Conservation (phyloP, 306 rosid genomes). For the Prunus padus region DNA sequence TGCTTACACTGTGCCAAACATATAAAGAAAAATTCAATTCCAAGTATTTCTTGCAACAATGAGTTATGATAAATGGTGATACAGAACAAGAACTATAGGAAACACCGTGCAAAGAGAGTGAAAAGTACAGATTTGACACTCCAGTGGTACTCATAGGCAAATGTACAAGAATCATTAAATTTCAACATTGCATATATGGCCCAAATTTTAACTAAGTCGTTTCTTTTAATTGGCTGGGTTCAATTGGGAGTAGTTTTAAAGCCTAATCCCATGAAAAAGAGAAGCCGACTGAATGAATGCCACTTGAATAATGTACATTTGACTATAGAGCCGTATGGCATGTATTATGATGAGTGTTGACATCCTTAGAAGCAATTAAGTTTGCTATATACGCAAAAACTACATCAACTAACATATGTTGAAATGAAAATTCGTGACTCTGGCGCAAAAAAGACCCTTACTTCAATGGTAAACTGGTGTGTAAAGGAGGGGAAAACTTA, state of each 20-base stretch:
- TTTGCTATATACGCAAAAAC: no score
- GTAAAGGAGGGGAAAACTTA: not conserved
- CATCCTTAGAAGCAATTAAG: no score
- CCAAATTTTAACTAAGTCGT: no score
- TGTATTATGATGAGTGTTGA: no score
- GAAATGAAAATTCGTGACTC: not conserved
- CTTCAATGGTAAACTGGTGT: not conserved
- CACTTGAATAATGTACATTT: no score
- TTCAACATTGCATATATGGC: not conserved
- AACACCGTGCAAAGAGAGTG: not conserved
- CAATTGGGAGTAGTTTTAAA: no score
- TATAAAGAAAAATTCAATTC: slow-evolving; percentile 14
- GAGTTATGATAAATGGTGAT: not conserved
- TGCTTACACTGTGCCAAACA: slow-evolving; percentile 24
- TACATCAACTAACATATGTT: no score
- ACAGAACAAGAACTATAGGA: not conserved
- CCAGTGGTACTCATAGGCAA: not conserved
- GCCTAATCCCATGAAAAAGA: no score
- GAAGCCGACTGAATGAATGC: no score
- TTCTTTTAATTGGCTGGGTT: no score
- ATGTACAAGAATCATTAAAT: not conserved
- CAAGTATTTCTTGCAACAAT: not conserved
- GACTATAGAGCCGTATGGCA: no score
- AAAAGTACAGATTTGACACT: not conserved
- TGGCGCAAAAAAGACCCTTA: not conserved